Base-by-base conservation (phyloP, 2,329 filamentous ascomycete genomes). In the Fusarium drepaniforme region DNA sequence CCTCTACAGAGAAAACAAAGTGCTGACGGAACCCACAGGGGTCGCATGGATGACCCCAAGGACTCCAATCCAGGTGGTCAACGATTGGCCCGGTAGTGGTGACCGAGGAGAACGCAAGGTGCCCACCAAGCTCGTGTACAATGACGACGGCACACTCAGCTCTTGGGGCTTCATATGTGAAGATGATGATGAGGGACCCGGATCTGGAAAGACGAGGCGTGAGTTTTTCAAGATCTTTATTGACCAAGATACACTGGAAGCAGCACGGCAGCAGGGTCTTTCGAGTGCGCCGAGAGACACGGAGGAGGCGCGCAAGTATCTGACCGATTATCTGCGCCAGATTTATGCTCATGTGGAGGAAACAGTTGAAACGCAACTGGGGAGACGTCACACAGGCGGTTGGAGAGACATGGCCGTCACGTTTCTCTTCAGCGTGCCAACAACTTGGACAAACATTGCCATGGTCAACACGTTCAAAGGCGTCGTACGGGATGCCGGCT, bases 141-240 rank as follows among this genome's bases (percentile, higher is more conserved):
- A 85, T 42, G 70, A 78, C 12, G 80, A 84, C 69, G 77, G 77
- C 11, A 79, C 71, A 11, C 80, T 88, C 3, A 85, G 85, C 0
- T 87, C 85, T 1, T 90, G 88, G 88, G 88, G 88, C 0, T 58
- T 58, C 5, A 37, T 37, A 37, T 58, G 53, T 21, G 53, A 37
- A 58, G 53, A 58, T 3, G 53, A 58, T 2, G 53, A 58, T 12
- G 53, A 58, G 1, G 53, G 53, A 0, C 53, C 53, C 0, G 33
- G 30, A 18, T 58, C 53, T 58, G 33, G 53, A 6, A 58, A 58
- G 28, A 58, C 21, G 33, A 80, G 81, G 21, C 81, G 82, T 16
- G 86, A 89, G 66, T 88, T 88, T 82, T 89, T 90, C 83, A 89
- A 90, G 74, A 87, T 88, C 70, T 88, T 86, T 72, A 83, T 89